These are phyloP conservation scores for Spergularia bocconei DNA, from an alignment of 148 eudicot genomes.

Conservation along the genomic window DNA sequence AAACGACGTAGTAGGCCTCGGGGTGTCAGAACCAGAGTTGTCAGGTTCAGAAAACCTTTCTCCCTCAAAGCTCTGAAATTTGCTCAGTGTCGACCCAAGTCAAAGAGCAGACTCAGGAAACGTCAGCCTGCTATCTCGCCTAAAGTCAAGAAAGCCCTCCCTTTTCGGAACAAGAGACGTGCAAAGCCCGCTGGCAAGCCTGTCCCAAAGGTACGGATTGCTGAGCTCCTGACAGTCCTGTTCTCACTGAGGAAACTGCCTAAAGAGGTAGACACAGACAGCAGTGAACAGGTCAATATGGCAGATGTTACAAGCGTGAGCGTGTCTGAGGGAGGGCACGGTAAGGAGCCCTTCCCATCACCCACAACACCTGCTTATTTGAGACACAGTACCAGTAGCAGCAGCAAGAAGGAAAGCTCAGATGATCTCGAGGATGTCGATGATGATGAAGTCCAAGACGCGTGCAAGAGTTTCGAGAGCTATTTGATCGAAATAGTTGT, in stretches of 20 bases:
- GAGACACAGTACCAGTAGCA: conserved; percentile 25
- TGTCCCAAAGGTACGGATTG: conserved; percentile 30
- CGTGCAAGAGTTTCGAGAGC: conserved; percentile 73
- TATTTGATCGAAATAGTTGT: conserved; percentile 72
- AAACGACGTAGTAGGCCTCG: conserved; percentile 21
- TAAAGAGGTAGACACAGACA: conserved; percentile 51
- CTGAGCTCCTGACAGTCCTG: conserved; percentile 39
- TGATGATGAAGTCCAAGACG: conserved; percentile 36
- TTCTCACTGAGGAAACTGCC: conserved; percentile 33
- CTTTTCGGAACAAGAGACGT: conserved; percentile 4
- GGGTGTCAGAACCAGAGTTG: conserved; percentile 28
- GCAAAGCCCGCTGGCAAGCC: conserved; percentile 17
- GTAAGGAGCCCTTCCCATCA: conserved; percentile 55
- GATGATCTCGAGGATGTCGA: conserved; percentile 25
- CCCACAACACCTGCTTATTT: conserved; percentile 58
- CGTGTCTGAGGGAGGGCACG: conserved; percentile 36
- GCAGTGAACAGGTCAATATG: conserved; percentile 21
- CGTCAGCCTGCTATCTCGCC: conserved; percentile 30
- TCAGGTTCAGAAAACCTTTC: conserved; percentile 41
- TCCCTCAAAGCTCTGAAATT: conserved; percentile 30
- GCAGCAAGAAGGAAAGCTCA: conserved; percentile 22
- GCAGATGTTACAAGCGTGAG: conserved; percentile 21
- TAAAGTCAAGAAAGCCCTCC: conserved; percentile 27
- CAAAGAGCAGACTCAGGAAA: conserved; percentile 36
- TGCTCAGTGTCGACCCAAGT: conserved; percentile 28